Base-by-base conservation (phyloP, 169 alveolate species). In the Eimeria falciformis region DNA sequence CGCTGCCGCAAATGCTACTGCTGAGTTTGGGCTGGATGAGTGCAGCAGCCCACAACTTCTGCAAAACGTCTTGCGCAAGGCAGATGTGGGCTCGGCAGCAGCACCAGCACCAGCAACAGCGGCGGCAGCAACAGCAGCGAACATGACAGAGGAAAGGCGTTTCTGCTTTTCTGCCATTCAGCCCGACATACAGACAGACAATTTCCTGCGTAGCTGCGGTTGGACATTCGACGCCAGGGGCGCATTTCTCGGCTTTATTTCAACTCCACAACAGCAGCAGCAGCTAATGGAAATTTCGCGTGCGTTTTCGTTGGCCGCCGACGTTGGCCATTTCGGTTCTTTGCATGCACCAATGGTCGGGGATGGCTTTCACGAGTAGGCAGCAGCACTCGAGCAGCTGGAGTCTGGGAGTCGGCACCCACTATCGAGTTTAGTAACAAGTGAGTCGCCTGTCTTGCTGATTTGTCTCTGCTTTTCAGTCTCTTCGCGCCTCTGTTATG, bases 371-470 rank as follows among this genome's bases (percentile, higher is more conserved):
- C 45, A 46, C 23, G 65, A 33, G 21, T 75, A 65, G 85, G 85
- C 85, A n/a, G 85, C 85, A 17, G 85, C 85, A 45, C 46, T 65
- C n/a, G 85, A 75, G 85, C 85, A 75, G 85, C 85, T 69, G 82
- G 82, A 25, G 66, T 21, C 62, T 47, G 45, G 6, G 9, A 23
- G n/a, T 43, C 85, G 18, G 85, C 56, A 17, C 85, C 85, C n/a
- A 11, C 43, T 21, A 40, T 75, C 66, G 43, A 75, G 85, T 75
- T 75, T 45, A 65, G 46, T 5, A 75, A 29, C 56, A 47, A 0
- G 0, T 75, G 85, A 66, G 5, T 75, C 6, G 85, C 43, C 21
- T 40, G 85, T 58, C 12, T 75, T 6, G 85, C 66, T 7, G 7
- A 29, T 11, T 21, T 7, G 37, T 5, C 27, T 21, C 66, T 75